Percentiles rank a stretch among this genome's conserved stretches.
Evolutionary conservation across 192 early-diverging fungal species (phyloP).

Genomic region (Geranomyces variabilis): DNA sequence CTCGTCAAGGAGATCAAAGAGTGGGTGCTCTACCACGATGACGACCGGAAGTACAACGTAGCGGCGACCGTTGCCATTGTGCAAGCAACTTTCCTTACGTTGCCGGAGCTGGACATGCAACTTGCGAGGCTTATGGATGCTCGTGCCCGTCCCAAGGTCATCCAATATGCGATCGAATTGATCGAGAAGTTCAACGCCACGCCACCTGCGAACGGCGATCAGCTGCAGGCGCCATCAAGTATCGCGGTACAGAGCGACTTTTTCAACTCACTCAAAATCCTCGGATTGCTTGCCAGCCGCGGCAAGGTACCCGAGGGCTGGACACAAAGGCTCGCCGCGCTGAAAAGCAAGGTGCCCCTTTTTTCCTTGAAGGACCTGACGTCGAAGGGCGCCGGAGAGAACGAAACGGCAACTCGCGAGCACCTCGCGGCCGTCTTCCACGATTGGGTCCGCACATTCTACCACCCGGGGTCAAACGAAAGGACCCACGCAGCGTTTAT

Average conservation of each 20-base stretch:
- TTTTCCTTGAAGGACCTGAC: conserved; percentile 42
- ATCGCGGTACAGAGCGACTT: conserved; percentile 48
- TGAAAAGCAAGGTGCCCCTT: conserved; percentile 45
- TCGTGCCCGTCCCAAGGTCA: conserved; percentile 61
- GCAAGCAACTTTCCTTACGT: conserved; percentile 73
- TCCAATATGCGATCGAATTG: conserved; percentile 79
- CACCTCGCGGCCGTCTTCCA: conserved; percentile 69
- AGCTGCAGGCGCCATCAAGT: conserved; percentile 60
- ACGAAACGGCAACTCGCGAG: conserved; percentile 59
- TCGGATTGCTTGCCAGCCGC: conserved; percentile 66
- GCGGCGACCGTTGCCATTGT: conserved; percentile 81
- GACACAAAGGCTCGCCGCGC: conserved; percentile 57
- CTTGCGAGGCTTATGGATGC: conserved; percentile 84
- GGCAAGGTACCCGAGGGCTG: conserved; percentile 62
- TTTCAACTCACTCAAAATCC: conserved; percentile 71
- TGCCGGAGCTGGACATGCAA: conserved; percentile 85
- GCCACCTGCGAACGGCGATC: too few species aligned
- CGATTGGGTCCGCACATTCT: conserved; percentile 81
- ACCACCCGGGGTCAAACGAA: conserved; percentile 72
- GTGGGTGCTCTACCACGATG: conserved; percentile 93
- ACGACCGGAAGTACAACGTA: conserved; percentile 93
- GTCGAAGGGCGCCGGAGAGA: conserved; percentile 39
- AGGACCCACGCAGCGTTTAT: conserved; percentile 69
- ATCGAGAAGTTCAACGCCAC: conserved; percentile 59
- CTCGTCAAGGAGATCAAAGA: conserved; percentile 82